phyloP scores from a whole-genome alignment of 116 monocot genomes.

The Trichopus zeylanicus region DNA sequence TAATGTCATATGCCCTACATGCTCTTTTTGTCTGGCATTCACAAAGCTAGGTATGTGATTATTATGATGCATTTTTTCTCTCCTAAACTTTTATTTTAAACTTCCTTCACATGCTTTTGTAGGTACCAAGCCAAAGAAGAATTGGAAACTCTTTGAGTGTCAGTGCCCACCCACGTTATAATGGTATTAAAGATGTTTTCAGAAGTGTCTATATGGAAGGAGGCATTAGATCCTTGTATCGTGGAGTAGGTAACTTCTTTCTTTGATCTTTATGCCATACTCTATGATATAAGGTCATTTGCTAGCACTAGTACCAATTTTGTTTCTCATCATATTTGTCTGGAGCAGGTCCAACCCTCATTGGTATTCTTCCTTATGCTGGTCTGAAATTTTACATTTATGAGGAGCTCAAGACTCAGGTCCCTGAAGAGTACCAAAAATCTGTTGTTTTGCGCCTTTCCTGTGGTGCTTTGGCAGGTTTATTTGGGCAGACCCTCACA shows the following conservation, averaged over 20 bases:
- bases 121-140: conserved; percentile 24
- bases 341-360: conserved; percentile 69
- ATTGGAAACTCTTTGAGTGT: conserved; percentile 22
- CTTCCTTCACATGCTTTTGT: not conserved
- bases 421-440: conserved; percentile 68
- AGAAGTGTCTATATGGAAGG: conserved; percentile 70
- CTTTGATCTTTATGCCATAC: not conserved
- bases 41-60: no score
- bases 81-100: not conserved
- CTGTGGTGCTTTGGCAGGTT: conserved; percentile 89
- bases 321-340: not conserved
- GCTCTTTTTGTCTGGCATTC: no score
- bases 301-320: no score
- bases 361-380: conserved; percentile 97
- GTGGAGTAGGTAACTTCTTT: conserved; percentile 66
- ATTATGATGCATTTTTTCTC: not conserved
- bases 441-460: conserved; percentile 62
- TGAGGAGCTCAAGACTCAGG: conserved; percentile 80
- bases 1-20: no score
- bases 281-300: no score
- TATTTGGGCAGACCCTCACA: conserved; percentile 96
- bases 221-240: conserved; percentile 75
- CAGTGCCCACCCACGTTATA: conserved; percentile 34
- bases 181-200: conserved; percentile 77
- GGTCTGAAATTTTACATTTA: conserved; percentile 98